Conservation (phyloP, 257 asterid species). For the Voacanga thouarsii region DNA sequence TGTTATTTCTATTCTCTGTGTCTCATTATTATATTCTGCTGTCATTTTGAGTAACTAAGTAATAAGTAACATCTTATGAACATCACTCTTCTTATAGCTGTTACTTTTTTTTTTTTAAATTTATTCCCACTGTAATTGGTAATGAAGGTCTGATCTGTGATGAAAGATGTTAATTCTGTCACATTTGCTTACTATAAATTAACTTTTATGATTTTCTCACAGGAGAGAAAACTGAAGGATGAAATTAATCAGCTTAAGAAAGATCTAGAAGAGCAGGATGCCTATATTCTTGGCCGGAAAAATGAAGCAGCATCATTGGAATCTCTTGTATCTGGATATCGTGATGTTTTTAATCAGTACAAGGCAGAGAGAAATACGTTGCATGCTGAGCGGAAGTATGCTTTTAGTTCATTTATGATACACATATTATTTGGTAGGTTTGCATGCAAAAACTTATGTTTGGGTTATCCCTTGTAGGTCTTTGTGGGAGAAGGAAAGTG, state of each 20-base stretch:
- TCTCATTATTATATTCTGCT: background rate
- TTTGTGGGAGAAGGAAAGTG: constrained; percentile 81
- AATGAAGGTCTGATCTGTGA: background rate
- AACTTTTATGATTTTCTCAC: constrained; percentile 19
- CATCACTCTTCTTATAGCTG: background rate
- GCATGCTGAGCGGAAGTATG: constrained; percentile 90
- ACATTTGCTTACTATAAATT: background rate
- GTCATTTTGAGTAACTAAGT: background rate
- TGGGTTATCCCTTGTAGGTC: constrained; percentile 44
- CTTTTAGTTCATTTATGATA: constrained; percentile 20
- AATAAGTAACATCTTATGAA: background rate
- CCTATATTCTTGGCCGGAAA: constrained; percentile 58
- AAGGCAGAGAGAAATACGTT: constrained; percentile 69
- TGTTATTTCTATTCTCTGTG: background rate
- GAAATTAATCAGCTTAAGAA: constrained; percentile 76
- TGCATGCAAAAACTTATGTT: constrained; percentile 22
- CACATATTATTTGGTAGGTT: constrained; percentile 5
- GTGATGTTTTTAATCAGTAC: constrained; percentile 62
- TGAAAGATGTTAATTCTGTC: background rate
- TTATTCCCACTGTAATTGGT: background rate
- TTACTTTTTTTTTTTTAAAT: background rate
- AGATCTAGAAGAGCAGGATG: constrained; percentile 68
- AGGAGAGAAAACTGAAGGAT: constrained; percentile 73
- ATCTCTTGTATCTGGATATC: constrained; percentile 68
- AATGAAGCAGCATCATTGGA: constrained; percentile 58